These are phyloP conservation scores for Chaetoceros muelleri DNA, from an alignment of 108 stramenopile genomes.

Conservation along the genomic window DNA sequence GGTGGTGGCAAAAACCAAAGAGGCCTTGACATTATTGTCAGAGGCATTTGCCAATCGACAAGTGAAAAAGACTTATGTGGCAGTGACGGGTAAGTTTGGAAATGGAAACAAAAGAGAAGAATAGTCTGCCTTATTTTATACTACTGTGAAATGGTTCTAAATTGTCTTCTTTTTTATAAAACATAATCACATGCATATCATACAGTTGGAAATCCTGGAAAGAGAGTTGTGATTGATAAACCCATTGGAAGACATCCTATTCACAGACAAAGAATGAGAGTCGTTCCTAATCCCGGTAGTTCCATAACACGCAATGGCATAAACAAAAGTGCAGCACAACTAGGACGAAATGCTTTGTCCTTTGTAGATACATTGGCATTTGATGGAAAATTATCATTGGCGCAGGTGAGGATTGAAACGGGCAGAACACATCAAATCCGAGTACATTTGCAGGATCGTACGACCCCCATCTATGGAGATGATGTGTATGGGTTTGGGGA, in stretches of 20 bases:
- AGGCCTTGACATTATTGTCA: constrained; percentile 66
- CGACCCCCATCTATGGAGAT: constrained; percentile 92
- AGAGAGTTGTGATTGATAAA: constrained; percentile 72
- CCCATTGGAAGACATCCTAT: constrained; percentile 90
- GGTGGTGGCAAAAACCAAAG: constrained; percentile 89
- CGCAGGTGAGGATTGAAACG: constrained; percentile 85
- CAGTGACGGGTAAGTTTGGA: no score
- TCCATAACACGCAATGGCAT: constrained; percentile 18
- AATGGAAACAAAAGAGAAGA: no score
- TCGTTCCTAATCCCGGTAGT: constrained; percentile 74
- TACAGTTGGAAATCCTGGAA: constrained; percentile 82
- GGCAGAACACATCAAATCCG: constrained; percentile 92
- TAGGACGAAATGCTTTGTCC: constrained; percentile 73
- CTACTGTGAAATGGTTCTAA: no score
- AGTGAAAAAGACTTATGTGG: constrained; percentile 84
- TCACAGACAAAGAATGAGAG: constrained; percentile 89
- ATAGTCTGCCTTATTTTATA: no score
- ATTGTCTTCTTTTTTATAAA: no score
- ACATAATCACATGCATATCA: no score
- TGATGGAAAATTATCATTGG: constrained; percentile 85
- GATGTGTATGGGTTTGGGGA: constrained; percentile 87
- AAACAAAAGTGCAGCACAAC: constrained; percentile 19
- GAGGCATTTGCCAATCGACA: constrained; percentile 70
- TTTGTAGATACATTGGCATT: constrained; percentile 67
- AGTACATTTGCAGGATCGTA: constrained; percentile 87